phyloP scores from a whole-genome alignment of 306 rosid species.

The Gastrolobium bilobum region DNA sequence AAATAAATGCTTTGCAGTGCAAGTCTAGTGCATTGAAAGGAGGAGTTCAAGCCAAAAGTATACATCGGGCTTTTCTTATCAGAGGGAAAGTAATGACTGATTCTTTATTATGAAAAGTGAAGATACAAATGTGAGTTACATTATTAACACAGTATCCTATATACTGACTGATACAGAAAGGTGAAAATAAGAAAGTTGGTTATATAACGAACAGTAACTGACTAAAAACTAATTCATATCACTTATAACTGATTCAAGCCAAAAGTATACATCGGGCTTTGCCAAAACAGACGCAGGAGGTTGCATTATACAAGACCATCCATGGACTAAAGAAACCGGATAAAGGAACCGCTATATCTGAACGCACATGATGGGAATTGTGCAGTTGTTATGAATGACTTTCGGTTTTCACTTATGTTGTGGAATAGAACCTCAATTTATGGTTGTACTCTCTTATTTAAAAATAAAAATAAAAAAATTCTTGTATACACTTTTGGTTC shows the following conservation, averaged over 20 bases:
- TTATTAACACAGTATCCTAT: no score
- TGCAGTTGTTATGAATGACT: background rate
- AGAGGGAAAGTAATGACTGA: no score
- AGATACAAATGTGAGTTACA: no score
- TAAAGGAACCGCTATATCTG: background rate
- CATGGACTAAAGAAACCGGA: constrained; percentile 13
- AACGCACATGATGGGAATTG: constrained; percentile 23
- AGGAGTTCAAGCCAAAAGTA: constrained; percentile 22
- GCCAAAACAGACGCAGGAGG: constrained; percentile 13
- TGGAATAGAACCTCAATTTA: constrained; percentile 25
- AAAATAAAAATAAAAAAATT: no score
- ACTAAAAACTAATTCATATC: no score
- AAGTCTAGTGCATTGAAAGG: constrained; percentile 10
- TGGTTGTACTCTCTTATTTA: background rate
- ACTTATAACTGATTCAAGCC: background rate
- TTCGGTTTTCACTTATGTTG: no score
- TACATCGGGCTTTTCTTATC: no score
- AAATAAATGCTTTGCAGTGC: constrained; percentile 18
- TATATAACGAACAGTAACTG: no score
- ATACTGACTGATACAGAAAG: no score
- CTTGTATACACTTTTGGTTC: background rate
- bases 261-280: constrained; percentile 26
- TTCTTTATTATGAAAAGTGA: no score
- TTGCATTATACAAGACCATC: constrained; percentile 21
- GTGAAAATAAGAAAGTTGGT: no score